A percentile compares a stretch with the other conserved stretches of the same genome.
Conservation (phyloP, 2,329 filamentous ascomycete species). For the Alternaria gaisen region DNA sequence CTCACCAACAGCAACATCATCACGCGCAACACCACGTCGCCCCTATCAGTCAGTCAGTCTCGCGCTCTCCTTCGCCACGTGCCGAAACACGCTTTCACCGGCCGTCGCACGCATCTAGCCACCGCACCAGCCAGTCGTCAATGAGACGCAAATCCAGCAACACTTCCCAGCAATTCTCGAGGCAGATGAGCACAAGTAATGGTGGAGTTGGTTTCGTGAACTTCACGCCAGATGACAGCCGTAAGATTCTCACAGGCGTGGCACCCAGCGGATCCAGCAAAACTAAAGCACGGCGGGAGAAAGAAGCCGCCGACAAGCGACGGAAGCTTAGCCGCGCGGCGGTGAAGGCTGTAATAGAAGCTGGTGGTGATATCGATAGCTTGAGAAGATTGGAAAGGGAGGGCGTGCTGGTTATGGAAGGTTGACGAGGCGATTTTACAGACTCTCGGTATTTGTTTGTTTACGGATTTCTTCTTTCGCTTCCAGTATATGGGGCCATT, state of each 20-base stretch:
- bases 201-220: constrained; percentile 80
- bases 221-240: constrained; percentile 82
- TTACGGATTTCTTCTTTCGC: background rate
- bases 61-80: constrained; percentile 35
- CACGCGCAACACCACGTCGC: constrained; percentile 22
- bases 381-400: constrained; percentile 55
- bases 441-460: background rate
- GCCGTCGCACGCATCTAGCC: constrained; percentile 30
- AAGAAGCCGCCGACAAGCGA: constrained; percentile 82
- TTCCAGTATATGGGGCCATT: background rate
- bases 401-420: constrained; percentile 47
- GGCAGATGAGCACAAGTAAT: constrained; percentile 52
- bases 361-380: constrained; percentile 69
- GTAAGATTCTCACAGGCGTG: constrained; percentile 84
- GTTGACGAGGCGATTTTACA: background rate
- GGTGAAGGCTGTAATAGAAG: constrained; percentile 72
- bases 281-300: constrained; percentile 91
- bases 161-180: constrained; percentile 35
- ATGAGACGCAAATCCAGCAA: constrained; percentile 34
- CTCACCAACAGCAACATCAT: constrained; percentile 2
- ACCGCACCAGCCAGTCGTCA: constrained; percentile 17
- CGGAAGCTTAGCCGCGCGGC: constrained; percentile 73
- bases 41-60: constrained; percentile 30
- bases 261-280: constrained; percentile 91
- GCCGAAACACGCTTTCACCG: constrained; percentile 40